Base-by-base conservation (phyloP, 176 grass and related monocot species). In the Poa annua region DNA sequence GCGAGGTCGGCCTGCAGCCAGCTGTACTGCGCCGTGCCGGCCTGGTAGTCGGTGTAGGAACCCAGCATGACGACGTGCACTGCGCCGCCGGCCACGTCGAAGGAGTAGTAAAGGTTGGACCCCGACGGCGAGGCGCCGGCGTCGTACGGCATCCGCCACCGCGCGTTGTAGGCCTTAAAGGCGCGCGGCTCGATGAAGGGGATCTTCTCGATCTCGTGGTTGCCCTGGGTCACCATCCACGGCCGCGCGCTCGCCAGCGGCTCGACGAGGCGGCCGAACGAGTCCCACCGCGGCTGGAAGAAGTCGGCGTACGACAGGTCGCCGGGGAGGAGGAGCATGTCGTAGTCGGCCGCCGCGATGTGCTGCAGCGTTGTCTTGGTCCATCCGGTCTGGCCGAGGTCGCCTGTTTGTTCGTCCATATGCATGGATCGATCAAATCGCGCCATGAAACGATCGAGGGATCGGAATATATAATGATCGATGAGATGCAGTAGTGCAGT, bases 151-250 rank as follows among this genome's bases (percentile, higher is more conserved):
- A 93, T 93, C 36, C 81, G 87, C 91, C 91, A 93, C 42, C 91
- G 71, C 16, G 68, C 70, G 50, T 93, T 85, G 77, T 87, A 93
- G 7, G 91, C 87, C 6, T 74, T 72, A 38, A 93, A 88, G 6
- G 83, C 62, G 4, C 20, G 20, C 17, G 41, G n/a, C 19, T 74
- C 55, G 17, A 90, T 8, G 29, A 82, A 2, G 5, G 73, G 82
- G 16, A 90, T 41, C 21, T 85, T 67, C 38, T 93, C 91, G 15
- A 83, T 57, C 74, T 90, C 88, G 24, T 90, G 88, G 80, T 90
- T 96, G 73, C 94, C 94, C 84, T 87, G 52, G 2, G 88, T 87
- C 54, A 89, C 86, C 94, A 96, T 96, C 90, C 93, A 96, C 19
- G 90, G 90, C 73, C 88, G 87, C 41, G 85, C 51, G 80, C 90